Evolutionary conservation across 2,329 filamentous ascomycete genomes (phyloP).

Genomic region (Bipolaris victoriae): DNA sequence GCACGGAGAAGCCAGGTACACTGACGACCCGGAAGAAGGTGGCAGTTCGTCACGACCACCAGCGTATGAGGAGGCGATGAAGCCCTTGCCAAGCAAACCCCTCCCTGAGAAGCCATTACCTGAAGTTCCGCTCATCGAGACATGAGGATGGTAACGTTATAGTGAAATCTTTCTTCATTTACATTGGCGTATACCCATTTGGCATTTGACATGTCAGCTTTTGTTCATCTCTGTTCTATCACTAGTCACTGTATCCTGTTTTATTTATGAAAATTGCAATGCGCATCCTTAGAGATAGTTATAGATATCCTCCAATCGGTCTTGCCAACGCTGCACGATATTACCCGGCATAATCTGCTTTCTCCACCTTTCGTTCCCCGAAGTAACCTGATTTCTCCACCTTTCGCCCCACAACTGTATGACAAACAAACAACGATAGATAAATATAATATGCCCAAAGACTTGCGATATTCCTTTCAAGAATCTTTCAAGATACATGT

Average conservation of each 20-base stretch:
- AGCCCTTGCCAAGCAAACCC: conserved; percentile 40
- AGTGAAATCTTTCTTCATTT: neutral
- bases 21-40: conserved; percentile 33
- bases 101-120: conserved; percentile 46
- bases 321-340: no score
- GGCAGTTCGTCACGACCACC: conserved; percentile 12
- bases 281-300: no score
- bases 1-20: conserved; percentile 24
- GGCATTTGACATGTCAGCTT: neutral
- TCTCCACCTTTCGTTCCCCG: neutral
- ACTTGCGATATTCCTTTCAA: no score
- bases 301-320: no score
- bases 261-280: no score
- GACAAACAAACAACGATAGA: no score
- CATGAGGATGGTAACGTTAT: conserved; percentile 16
- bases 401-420: no score
- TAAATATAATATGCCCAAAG: no score
- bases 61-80: conserved; percentile 17
- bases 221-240: neutral
- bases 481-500: neutral
- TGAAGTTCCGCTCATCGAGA: conserved; percentile 43
- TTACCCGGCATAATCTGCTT: neutral
- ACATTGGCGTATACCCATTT: neutral
- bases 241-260: neutral
- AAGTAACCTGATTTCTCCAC: no score